A percentile compares a stretch with the other conserved stretches of the same genome.
These are phyloP conservation scores for Fraxinus platypoda DNA, from an alignment of 305 asterid species.

Conservation along the genomic window DNA sequence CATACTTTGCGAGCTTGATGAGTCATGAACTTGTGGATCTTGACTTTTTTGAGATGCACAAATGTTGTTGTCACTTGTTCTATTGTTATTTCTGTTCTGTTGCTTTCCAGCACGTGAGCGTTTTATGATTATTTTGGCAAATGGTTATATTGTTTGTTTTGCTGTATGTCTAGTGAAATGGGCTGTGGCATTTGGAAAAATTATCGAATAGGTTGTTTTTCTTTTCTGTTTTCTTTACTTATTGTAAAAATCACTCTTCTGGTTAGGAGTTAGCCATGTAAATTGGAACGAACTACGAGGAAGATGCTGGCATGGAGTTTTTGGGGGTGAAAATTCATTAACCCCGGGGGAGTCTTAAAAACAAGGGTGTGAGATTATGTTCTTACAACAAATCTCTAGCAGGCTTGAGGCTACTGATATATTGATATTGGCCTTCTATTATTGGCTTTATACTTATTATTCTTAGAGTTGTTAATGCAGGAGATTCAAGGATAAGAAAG, in stretches of 20 bases:
- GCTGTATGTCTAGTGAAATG: constrained; percentile 13
- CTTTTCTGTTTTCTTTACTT: constrained; percentile 9
- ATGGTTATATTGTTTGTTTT: constrained; percentile 6
- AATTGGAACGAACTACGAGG: constrained; percentile 32
- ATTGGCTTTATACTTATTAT: constrained; percentile 46
- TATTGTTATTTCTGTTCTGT: background rate
- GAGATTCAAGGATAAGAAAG: constrained; percentile 93
- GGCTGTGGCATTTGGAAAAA: background rate
- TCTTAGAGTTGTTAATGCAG: constrained; percentile 65
- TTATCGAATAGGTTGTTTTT: background rate
- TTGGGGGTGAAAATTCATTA: constrained; percentile 52
- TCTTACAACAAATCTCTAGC: constrained; percentile 28
- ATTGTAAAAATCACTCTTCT: constrained; percentile 35
- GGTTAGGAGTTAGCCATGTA: constrained; percentile 45
- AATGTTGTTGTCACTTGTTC: background rate
- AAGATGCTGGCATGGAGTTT: constrained; percentile 51
- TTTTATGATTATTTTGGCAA: background rate
- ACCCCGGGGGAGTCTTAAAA: constrained; percentile 43
- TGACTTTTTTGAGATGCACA: background rate
- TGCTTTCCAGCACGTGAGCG: background rate
- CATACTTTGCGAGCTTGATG: background rate
- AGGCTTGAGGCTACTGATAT: constrained; percentile 29
- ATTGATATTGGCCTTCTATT: constrained; percentile 23
- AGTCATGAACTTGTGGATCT: background rate
- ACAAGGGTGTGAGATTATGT: constrained; percentile 54